A percentile compares a stretch with the other conserved stretches of the same genome.
phyloP scores from a whole-genome alignment of 805 yeast species.

The Candida jianshihensis region DNA sequence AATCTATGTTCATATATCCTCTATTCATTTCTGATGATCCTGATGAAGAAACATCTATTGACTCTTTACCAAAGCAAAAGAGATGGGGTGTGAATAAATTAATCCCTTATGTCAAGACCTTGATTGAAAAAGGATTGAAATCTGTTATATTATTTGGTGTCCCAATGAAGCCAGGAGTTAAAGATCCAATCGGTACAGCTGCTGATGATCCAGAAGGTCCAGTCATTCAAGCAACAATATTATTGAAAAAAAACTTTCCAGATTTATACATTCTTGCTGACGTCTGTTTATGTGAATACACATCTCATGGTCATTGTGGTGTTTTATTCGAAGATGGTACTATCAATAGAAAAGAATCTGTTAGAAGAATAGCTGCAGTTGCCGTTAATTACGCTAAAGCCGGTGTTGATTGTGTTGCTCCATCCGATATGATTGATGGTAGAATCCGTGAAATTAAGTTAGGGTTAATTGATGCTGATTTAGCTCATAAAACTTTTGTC shows the following conservation, averaged over 20 bases:
- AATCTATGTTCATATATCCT: slow-evolving; percentile 90
- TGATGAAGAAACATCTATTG: slow-evolving; percentile 71
- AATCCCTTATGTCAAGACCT: slow-evolving; percentile 57
- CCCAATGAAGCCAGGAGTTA: slow-evolving; percentile 64
- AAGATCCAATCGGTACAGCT: slow-evolving; percentile 76
- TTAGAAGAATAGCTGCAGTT: slow-evolving; percentile 82
- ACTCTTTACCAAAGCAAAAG: slow-evolving; percentile 80
- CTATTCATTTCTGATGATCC: slow-evolving; percentile 74
- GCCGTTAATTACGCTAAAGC: slow-evolving; percentile 94
- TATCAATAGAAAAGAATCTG: slow-evolving; percentile 67
- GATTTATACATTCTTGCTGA: slow-evolving; percentile 85
- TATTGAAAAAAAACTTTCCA: slow-evolving; percentile 63
- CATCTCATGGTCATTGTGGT: slow-evolving; percentile 98
- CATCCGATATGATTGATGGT: slow-evolving; percentile 97
- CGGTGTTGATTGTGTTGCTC: slow-evolving; percentile 94
- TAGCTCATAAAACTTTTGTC: slow-evolving; percentile 84
- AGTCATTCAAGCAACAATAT: slow-evolving; percentile 72
- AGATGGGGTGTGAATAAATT: slow-evolving; percentile 80
- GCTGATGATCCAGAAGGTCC: slow-evolving; percentile 98
- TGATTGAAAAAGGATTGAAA: slow-evolving; percentile 74
- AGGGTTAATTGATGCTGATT: slow-evolving; percentile 70
- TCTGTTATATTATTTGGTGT: slow-evolving; percentile 93
- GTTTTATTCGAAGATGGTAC: slow-evolving; percentile 80
- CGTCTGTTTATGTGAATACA: slow-evolving; percentile 94
- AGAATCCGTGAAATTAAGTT: slow-evolving; percentile 80